Evolutionary conservation across 2,329 filamentous ascomycete species (phyloP).

Genomic region (Dactylonectria estremocensis): DNA sequence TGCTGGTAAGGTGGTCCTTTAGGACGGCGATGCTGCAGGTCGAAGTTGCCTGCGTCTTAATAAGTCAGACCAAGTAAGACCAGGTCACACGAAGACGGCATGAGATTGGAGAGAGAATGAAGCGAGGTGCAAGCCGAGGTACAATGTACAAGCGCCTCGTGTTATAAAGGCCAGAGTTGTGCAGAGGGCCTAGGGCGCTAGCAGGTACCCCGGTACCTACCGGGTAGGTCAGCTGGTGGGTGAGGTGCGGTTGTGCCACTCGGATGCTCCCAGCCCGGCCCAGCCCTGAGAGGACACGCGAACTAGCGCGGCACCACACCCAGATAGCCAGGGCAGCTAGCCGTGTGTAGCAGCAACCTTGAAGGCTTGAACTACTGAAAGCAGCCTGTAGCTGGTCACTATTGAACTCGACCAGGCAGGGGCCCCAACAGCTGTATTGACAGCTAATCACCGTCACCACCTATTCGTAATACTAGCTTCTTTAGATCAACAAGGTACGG

Average conservation of each 20-base stretch:
- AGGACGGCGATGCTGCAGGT: slow-evolving; percentile 2
- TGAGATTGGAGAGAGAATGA: slow-evolving; percentile 2
- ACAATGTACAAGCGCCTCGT: slow-evolving; percentile 1
- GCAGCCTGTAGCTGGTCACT: background rate
- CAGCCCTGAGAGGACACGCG: slow-evolving; percentile 25
- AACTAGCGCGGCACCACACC: slow-evolving; percentile 1
- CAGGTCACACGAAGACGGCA: background rate
- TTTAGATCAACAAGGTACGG: background rate
- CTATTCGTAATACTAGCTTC: background rate
- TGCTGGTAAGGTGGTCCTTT: slow-evolving; percentile 5
- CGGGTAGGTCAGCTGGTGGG: too few species aligned
- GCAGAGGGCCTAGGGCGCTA: slow-evolving; percentile 3
- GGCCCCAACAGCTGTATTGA: background rate
- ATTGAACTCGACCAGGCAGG: background rate
- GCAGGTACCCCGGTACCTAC: background rate
- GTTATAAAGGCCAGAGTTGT: background rate
- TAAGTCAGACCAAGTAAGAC: too few species aligned
- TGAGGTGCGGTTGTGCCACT: slow-evolving; percentile 14
- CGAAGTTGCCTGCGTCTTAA: slow-evolving; percentile 7
- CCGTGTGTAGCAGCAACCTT: too few species aligned
- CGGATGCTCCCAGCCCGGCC: slow-evolving; percentile 7
- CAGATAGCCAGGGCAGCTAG: background rate
- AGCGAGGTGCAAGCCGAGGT: slow-evolving; percentile 9
- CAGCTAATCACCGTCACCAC: too few species aligned
- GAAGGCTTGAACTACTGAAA: too few species aligned